A percentile compares a stretch with the other conserved stretches of the same genome.
Conservation (phyloP, 495 filamentous ascomycete genomes). For the Stereocaulon alpinum region DNA sequence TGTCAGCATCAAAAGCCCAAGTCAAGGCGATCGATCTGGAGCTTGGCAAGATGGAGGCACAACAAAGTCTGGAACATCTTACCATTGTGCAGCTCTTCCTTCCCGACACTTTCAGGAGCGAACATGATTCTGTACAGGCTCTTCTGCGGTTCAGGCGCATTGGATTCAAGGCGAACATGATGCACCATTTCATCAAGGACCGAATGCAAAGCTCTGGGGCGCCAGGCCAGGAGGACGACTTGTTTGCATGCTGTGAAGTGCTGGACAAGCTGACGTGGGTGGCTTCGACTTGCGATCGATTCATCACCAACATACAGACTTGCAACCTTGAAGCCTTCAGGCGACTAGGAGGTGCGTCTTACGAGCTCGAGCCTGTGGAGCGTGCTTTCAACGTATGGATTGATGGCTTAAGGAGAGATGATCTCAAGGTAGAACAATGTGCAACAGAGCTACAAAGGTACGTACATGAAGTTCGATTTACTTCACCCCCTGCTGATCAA, state of each 20-base stretch:
- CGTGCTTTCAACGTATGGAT: constrained; percentile 82
- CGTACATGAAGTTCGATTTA: background rate
- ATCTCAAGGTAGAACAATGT: constrained; percentile 75
- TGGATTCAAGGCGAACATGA: constrained; percentile 74
- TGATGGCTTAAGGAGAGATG: constrained; percentile 69
- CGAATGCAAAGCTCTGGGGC: constrained; percentile 47
- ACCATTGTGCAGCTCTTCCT: constrained; percentile 81
- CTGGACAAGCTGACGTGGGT: constrained; percentile 83
- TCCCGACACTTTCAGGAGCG: constrained; percentile 70
- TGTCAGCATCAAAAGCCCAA: constrained; percentile 79
- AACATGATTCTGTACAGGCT: constrained; percentile 73
- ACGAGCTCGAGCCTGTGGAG: constrained; percentile 90
- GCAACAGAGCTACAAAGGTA: constrained; percentile 64
- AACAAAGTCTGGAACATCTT: constrained; percentile 81
- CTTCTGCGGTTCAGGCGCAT: constrained; percentile 80
- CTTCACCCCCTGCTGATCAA: background rate
- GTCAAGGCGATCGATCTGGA: constrained; percentile 90
- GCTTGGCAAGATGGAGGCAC: constrained; percentile 73
- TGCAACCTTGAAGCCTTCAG: constrained; percentile 70
- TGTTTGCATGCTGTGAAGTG: constrained; percentile 66
- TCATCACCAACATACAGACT: constrained; percentile 63
- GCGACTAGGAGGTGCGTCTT: constrained; percentile 62
- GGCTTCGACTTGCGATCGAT: constrained; percentile 68
- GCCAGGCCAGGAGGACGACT: constrained; percentile 54
- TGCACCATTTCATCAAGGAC: constrained; percentile 72